A percentile compares a stretch with the other conserved stretches of the same genome.
Conservation (phyloP, 75 land plant genomes). For the Picea glauca region DNA sequence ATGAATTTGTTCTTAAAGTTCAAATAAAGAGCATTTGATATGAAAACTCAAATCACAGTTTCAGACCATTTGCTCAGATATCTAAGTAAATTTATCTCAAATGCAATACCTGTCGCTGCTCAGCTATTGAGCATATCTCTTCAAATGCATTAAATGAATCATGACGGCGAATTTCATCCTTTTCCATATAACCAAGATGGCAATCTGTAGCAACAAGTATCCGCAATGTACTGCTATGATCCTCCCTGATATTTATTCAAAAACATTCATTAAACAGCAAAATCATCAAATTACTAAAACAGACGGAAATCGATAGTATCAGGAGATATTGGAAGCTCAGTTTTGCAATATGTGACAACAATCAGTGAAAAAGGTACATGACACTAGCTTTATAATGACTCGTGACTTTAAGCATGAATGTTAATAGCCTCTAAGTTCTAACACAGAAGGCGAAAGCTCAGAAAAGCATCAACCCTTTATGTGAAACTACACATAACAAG, state of each 20-base stretch:
- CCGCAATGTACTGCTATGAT: constrained; percentile 55
- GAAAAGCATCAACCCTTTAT: not conserved
- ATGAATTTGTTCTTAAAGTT: too few relatives aligned
- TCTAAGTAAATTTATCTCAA: not conserved
- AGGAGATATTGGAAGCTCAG: not conserved
- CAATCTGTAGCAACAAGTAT: constrained; percentile 93
- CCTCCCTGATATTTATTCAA: constrained; percentile 43
- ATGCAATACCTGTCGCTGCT: constrained; percentile 69
- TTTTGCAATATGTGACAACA: not conserved
- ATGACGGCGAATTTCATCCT: constrained; percentile 84
- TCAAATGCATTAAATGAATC: constrained; percentile 97
- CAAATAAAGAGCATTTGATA: too few relatives aligned
- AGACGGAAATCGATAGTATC: not conserved
- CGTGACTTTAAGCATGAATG: not conserved
- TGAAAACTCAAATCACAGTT: too few relatives aligned
- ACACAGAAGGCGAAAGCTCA: not conserved
- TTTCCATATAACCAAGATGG: constrained; percentile 98
- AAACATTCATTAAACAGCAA: constrained; percentile 5
- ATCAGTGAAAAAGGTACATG: not conserved
- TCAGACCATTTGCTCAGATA: too few relatives aligned
- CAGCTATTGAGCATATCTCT: constrained; percentile 96
- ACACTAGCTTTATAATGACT: not conserved
- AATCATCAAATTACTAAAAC: not conserved
- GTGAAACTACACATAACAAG: not conserved
- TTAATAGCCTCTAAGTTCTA: not conserved